A percentile compares a stretch with the other conserved stretches of the same genome.
These are phyloP conservation scores for Trichophyton mentagrophytes DNA, from an alignment of 2,329 filamentous ascomycete species.

Conservation along the genomic window DNA sequence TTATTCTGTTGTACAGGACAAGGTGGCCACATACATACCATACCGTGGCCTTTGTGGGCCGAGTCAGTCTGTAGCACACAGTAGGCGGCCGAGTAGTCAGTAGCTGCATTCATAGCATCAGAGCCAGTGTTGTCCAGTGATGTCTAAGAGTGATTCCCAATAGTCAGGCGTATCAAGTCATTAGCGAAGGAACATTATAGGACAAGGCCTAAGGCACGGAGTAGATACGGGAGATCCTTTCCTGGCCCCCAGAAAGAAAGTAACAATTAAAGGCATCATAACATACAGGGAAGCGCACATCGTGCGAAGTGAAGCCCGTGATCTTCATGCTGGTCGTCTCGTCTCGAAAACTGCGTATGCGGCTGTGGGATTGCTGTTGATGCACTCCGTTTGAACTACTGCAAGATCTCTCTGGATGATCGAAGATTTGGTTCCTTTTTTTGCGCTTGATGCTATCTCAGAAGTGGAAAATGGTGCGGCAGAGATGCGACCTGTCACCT, in stretches of 20 bases:
- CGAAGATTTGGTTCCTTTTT: neutral
- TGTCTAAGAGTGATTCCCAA: slow-evolving; percentile 39
- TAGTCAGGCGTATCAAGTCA: neutral
- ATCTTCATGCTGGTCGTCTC: slow-evolving; percentile 43
- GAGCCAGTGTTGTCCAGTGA: slow-evolving; percentile 92
- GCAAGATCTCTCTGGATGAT: neutral
- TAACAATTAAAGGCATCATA: neutral
- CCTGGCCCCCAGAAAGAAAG: slow-evolving; percentile 5
- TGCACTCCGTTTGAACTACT: neutral
- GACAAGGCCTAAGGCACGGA: neutral
- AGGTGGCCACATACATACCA: slow-evolving; percentile 20
- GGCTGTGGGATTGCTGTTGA: neutral
- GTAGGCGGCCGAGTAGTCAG: slow-evolving; percentile 90
- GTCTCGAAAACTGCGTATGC: neutral
- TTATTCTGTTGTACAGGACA: too few species aligned
- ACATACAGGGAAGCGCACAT: slow-evolving; percentile 58
- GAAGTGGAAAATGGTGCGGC: neutral
- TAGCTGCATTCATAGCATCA: slow-evolving; percentile 90
- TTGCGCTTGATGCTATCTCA: neutral
- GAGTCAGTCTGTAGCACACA: slow-evolving; percentile 79
- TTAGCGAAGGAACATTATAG: neutral
- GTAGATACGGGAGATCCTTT: neutral
- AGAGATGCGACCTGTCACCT: neutral
- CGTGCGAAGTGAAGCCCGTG: slow-evolving; percentile 57
- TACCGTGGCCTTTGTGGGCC: slow-evolving; percentile 28